phyloP scores from a whole-genome alignment of 2,329 filamentous ascomycete species.

The Apiospora koreana region DNA sequence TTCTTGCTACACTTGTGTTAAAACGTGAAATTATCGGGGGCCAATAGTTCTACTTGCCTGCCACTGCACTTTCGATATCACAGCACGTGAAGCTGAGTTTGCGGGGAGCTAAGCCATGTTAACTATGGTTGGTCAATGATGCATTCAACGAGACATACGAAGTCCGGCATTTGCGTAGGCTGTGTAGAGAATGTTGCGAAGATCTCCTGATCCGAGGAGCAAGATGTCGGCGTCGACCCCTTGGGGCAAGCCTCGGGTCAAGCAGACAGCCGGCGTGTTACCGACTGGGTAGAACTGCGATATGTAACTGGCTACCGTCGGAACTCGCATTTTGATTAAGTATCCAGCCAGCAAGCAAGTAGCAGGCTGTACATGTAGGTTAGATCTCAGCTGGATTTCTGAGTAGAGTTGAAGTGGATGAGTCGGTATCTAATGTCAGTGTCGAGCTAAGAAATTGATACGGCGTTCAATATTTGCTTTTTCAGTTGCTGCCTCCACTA shows the following conservation, averaged over 20 bases:
- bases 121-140: conserved; percentile 18
- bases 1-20: conserved; percentile 46
- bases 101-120: conserved; percentile 33
- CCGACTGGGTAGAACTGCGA: conserved; percentile 35
- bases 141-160: conserved; percentile 27
- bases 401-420: background rate
- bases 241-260: conserved; percentile 49
- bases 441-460: background rate
- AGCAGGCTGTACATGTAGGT: too few species aligned
- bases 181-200: conserved; percentile 58
- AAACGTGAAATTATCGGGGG: background rate
- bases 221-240: conserved; percentile 52
- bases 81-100: conserved; percentile 59
- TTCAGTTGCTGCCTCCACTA: too few species aligned
- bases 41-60: conserved; percentile 41
- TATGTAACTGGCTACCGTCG: conserved; percentile 8
- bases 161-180: conserved; percentile 42
- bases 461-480: background rate
- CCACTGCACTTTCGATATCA: conserved; percentile 49
- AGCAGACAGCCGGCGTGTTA: conserved; percentile 53
- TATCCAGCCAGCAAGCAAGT: background rate
- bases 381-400: background rate
- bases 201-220: conserved; percentile 57
- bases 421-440: background rate
- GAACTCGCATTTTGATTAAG: background rate